phyloP scores from a whole-genome alignment of 139 green algal genomes.

The Haematococcus lacustris region DNA sequence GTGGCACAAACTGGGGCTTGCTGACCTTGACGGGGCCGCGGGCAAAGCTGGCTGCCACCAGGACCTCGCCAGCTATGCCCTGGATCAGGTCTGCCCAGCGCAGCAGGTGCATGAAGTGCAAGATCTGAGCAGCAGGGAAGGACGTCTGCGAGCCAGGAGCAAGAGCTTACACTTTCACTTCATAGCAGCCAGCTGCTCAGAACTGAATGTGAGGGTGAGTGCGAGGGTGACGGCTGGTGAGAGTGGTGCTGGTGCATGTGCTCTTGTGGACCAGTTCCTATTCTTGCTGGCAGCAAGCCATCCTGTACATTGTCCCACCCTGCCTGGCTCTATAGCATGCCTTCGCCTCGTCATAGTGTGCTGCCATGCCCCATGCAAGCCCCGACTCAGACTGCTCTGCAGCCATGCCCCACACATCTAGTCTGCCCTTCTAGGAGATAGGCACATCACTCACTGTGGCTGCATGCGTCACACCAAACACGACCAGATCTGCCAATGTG shows the following conservation, averaged over 20 bases:
- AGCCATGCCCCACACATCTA: background rate
- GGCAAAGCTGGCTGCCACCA: background rate
- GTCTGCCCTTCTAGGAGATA: background rate
- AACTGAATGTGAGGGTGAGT: too few species aligned
- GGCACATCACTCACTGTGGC: slow-evolving; percentile 42
- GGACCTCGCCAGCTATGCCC: background rate
- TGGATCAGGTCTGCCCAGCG: slow-evolving; percentile 2
- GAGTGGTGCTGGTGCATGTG: background rate
- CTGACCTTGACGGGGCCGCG: background rate
- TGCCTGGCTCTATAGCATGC: too few species aligned
- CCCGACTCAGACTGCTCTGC: background rate
- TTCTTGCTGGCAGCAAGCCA: background rate
- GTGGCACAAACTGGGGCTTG: slow-evolving; percentile 1
- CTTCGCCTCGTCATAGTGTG: background rate
- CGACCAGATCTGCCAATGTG: slow-evolving; percentile 44
- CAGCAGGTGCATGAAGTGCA: background rate
- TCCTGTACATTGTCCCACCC: background rate
- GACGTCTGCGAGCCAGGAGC: background rate
- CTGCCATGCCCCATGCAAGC: background rate
- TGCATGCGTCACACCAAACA: slow-evolving; percentile 35
- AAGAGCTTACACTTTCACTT: too few species aligned
- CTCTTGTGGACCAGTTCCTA: background rate
- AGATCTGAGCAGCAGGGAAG: background rate
- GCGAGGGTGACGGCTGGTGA: background rate
- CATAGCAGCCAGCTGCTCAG: too few species aligned